Evolutionary conservation across 768 basidiomycete species (phyloP).

Genomic region (Phanerochaete carnosa): DNA sequence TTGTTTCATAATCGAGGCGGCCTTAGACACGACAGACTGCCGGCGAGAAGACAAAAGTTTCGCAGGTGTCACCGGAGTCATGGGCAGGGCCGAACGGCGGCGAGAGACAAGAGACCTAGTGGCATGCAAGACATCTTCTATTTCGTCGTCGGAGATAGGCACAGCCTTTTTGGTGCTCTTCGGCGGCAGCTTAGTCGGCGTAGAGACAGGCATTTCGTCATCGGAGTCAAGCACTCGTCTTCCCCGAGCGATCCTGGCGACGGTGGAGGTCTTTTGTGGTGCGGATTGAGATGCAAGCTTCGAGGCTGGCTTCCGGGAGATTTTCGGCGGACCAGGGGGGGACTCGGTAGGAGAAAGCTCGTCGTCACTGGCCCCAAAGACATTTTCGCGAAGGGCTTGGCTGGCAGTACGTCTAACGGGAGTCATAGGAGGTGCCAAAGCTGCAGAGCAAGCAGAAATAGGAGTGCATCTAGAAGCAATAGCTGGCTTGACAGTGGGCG

Average conservation of each 20-base stretch:
- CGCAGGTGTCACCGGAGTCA: neutral
- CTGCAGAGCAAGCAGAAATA: neutral
- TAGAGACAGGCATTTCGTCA: conserved; percentile 13
- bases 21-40: neutral
- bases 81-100: conserved; percentile 9
- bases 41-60: neutral
- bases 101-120: conserved; percentile 7
- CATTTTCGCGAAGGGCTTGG: conserved; percentile 16
- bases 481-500: neutral
- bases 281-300: conserved; percentile 2
- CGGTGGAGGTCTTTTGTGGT: neutral
- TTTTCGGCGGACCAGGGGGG: conserved; percentile 5
- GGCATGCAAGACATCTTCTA: conserved; percentile 10
- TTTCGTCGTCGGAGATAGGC: conserved; percentile 13
- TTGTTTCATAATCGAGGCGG: neutral
- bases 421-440: neutral
- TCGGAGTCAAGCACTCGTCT: conserved; percentile 20
- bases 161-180: neutral
- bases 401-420: conserved; percentile 20
- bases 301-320: neutral
- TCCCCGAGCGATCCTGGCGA: neutral
- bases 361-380: conserved; percentile 22
- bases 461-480: neutral
- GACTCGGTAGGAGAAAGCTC: conserved; percentile 22
- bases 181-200: conserved; percentile 1